phyloP scores from a whole-genome alignment of 2,329 filamentous ascomycete species.

The Cladosporium velox region DNA sequence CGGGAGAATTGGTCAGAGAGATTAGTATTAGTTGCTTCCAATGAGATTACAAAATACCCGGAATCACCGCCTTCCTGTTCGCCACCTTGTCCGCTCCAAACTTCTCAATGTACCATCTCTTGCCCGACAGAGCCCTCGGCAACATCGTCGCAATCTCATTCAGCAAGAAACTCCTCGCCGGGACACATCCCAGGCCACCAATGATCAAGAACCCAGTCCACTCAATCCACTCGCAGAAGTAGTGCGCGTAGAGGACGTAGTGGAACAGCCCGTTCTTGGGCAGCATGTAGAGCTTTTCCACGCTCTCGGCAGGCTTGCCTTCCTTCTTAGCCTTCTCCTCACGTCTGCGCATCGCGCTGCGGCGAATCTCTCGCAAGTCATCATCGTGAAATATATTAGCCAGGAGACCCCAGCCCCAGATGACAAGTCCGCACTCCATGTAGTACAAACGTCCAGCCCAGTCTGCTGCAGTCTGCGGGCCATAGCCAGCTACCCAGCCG shows the following conservation, averaged over 20 bases:
- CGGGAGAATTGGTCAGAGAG: not conserved
- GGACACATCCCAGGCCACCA: conserved; percentile 64
- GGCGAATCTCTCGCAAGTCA: conserved; percentile 80
- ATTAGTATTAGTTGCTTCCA: not conserved
- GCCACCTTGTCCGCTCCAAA: conserved; percentile 84
- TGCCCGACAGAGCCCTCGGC: conserved; percentile 78
- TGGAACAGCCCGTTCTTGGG: conserved; percentile 81
- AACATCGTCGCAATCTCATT: conserved; percentile 92
- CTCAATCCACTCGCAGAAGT: conserved; percentile 95
- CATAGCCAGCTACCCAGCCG: conserved; percentile 80
- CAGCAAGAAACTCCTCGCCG: conserved; percentile 77
- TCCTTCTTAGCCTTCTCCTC: conserved; percentile 50
- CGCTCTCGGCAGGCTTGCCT: conserved; percentile 51
- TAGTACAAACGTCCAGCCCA: conserved; percentile 49
- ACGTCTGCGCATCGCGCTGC: conserved; percentile 65
- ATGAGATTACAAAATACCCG: conserved; percentile 51
- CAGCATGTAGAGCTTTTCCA: conserved; percentile 83
- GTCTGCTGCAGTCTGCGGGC: conserved; percentile 60
- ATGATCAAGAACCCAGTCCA: conserved; percentile 88
- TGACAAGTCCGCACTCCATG: conserved; percentile 64
- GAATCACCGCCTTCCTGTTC: conserved; percentile 72
- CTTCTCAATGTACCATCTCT: conserved; percentile 80
- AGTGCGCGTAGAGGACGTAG: conserved; percentile 86
- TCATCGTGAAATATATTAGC: conserved; percentile 90
- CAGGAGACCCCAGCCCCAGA: conserved; percentile 76